Percentiles rank a stretch among this genome's conserved stretches.
These are phyloP conservation scores for Phytophthora aleatoria DNA, from an alignment of 352 stramenopile species.

Conservation along the genomic window DNA sequence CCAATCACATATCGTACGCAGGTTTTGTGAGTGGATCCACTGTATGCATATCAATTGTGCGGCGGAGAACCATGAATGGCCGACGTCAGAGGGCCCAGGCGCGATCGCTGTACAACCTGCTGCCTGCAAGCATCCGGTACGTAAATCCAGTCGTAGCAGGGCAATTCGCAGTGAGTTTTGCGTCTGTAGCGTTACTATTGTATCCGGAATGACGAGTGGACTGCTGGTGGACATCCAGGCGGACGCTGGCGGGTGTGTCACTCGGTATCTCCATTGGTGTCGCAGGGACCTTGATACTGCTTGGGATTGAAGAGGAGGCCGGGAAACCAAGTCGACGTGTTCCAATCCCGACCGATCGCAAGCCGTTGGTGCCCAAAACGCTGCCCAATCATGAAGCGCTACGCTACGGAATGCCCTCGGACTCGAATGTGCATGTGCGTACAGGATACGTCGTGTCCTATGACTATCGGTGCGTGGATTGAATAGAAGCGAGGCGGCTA, in stretches of 20 bases:
- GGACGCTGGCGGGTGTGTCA: constrained; percentile 48
- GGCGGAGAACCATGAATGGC: constrained; percentile 33
- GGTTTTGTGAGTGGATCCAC: constrained; percentile 18
- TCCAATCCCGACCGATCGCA: constrained; percentile 20
- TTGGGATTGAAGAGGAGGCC: constrained; percentile 35
- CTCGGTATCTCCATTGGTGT: constrained; percentile 61
- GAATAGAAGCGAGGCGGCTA: not conserved
- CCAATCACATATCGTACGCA: constrained; percentile 19
- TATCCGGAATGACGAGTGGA: constrained; percentile 6
- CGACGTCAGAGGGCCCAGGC: constrained; percentile 24
- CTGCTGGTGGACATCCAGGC: constrained; percentile 35
- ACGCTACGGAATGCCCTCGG: constrained; percentile 73
- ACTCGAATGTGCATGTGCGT: constrained; percentile 70
- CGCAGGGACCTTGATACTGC: constrained; percentile 44
- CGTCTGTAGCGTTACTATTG: not conserved
- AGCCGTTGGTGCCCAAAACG: constrained; percentile 12
- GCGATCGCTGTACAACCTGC: constrained; percentile 32
- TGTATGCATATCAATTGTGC: constrained; percentile 5
- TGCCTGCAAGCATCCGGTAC: constrained; percentile 45
- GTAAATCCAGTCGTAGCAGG: not conserved
- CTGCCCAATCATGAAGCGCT: constrained; percentile 65
- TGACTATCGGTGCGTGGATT: constrained; percentile 65
- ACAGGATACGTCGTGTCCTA: constrained; percentile 87
- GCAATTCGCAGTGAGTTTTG: constrained; percentile 2
- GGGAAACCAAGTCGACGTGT: constrained; percentile 11